A percentile compares a stretch with the other conserved stretches of the same genome.
Conservation (phyloP, 1,284 basidiomycete genomes). For the Moesziomyces sp. region DNA sequence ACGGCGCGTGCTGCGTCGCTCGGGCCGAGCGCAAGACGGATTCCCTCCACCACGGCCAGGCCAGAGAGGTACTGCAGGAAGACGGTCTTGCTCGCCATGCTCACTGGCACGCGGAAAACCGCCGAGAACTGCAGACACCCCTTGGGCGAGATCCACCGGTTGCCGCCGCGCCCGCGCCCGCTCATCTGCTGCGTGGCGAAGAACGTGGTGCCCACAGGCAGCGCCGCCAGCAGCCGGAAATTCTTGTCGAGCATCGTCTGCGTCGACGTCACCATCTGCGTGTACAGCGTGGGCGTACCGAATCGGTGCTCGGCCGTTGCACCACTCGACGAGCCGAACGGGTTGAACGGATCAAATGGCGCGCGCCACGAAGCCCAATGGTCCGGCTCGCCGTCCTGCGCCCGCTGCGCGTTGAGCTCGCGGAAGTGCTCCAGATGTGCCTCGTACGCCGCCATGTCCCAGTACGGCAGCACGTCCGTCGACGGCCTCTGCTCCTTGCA, state of each 20-base stretch:
- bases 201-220: conserved; percentile 82
- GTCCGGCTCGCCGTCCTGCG: conserved; percentile 11
- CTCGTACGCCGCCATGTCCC: conserved; percentile 44
- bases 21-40: conserved; percentile 70
- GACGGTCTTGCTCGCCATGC: conserved; percentile 80
- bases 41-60: conserved; percentile 87
- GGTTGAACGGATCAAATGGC: conserved; percentile 38
- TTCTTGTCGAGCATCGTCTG: conserved; percentile 96
- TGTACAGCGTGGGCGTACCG: conserved; percentile 84
- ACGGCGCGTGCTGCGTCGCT: conserved; percentile 71
- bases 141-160: conserved; percentile 90
- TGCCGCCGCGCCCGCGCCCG: conserved; percentile 87
- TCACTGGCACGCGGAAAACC: conserved; percentile 74
- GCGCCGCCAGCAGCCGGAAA: conserved; percentile 75
- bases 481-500: conserved; percentile 19
- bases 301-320: conserved; percentile 18
- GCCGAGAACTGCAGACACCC: conserved; percentile 91
- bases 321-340: conserved; percentile 12
- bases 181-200: conserved; percentile 87
- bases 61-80: conserved; percentile 96
- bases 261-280: conserved; percentile 90
- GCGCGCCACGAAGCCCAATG: conserved; percentile 37
- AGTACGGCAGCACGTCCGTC: conserved; percentile 32
- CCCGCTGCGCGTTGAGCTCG: conserved; percentile 13
- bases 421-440: conserved; percentile 29